Base-by-base conservation (phyloP, 768 basidiomycete species). In the Leucocoprinus leucothites region DNA sequence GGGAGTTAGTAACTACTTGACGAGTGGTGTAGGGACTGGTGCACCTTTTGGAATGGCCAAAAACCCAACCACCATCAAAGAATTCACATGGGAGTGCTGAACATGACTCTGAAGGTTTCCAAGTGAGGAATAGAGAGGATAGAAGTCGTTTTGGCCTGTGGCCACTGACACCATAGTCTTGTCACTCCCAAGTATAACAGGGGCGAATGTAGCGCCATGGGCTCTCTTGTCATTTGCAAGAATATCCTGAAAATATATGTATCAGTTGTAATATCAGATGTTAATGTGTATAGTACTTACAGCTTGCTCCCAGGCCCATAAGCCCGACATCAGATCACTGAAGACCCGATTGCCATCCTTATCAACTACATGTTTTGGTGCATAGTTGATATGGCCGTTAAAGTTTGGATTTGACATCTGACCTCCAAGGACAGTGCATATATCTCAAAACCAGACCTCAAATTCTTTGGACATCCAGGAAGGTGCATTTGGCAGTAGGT, bases 271-370 rank as follows among this genome's bases (percentile, higher is more conserved):
- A n/a, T n/a, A n/a, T n/a, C n/a, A n/a, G n/a, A n/a, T n/a, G n/a
- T n/a, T n/a, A n/a, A n/a, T n/a, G n/a, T n/a, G n/a, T n/a, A n/a
- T n/a, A n/a, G n/a, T n/a, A n/a, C 43, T 44, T 61, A 74, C 74
- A 11, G 66, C 65, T 46, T 78, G 73, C 6, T 60, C 53, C 72
- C 72, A 78, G 0, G 68, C 67, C 57, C 63, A 75, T 31, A 71
- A 63, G 2, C 69, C 75, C 0, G 75, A 75, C 73, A 80, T 75
- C 11, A 77, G 62, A 53, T 79, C 64, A 28, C 42, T 54, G 56
- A 61, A 74, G 1, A 54, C 62, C 0, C 69, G 58, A n/a, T 70
- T 57, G 0, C 67, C 67, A 0, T 50, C 36, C 21, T 34, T 48
- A 22, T 61, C 57, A 25, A 55, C 8, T 11, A 38, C 61, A 40